phyloP scores from a whole-genome alignment of 192 early-diverging fungal species.

The Podila epigama region DNA sequence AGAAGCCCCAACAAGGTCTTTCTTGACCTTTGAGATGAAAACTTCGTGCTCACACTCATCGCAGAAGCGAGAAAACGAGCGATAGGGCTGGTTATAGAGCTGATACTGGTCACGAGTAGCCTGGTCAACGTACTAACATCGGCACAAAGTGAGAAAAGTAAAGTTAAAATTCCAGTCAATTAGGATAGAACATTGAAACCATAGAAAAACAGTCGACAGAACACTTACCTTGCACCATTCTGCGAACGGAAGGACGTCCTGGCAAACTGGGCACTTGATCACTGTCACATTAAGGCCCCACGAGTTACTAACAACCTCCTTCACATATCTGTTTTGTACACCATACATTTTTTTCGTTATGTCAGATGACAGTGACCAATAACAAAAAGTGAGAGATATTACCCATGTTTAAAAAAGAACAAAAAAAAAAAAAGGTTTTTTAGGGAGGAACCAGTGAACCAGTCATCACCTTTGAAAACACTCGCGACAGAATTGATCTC shows the following conservation, averaged over 20 bases:
- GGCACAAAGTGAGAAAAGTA: neutral
- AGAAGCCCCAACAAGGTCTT: slow-evolving; percentile 1
- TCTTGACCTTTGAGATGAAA: slow-evolving; percentile 42
- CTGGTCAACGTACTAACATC: slow-evolving; percentile 56
- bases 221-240: slow-evolving; percentile 59
- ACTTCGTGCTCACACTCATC: slow-evolving; percentile 56
- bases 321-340: slow-evolving; percentile 52
- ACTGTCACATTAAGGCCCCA: slow-evolving; percentile 66
- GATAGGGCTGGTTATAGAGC: slow-evolving; percentile 62
- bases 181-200: neutral
- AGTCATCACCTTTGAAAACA: slow-evolving; percentile 62
- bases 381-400: no score
- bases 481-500: slow-evolving; percentile 64
- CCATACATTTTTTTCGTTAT: neutral
- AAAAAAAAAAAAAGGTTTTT: neutral
- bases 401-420: neutral
- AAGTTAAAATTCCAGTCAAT: neutral
- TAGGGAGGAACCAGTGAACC: no score
- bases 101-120: slow-evolving; percentile 53
- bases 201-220: neutral
- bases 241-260: slow-evolving; percentile 51
- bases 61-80: slow-evolving; percentile 60
- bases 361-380: no score
- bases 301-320: slow-evolving; percentile 62
- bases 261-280: slow-evolving; percentile 67